Evolutionary conservation across 108 stramenopile genomes (phyloP).

Genomic region (Tribonema minus): DNA sequence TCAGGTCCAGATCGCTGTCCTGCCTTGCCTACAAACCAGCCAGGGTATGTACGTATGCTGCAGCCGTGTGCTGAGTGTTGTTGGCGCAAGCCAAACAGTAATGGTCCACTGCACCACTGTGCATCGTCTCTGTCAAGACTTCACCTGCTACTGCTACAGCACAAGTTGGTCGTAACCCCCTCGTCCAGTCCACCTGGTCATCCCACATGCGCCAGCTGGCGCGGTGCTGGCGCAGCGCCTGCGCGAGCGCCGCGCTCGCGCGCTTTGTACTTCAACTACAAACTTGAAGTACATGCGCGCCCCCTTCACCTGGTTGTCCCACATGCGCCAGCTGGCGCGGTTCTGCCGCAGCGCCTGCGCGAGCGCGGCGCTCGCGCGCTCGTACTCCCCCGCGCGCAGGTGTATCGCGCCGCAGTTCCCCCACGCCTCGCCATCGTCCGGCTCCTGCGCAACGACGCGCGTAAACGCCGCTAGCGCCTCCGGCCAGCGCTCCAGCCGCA

Average conservation of each 20-base stretch:
- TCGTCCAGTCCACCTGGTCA: conserved; percentile 14
- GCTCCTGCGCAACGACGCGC: conserved; percentile 84
- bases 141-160: no score
- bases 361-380: conserved; percentile 7
- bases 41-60: no score
- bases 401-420: conserved; percentile 31
- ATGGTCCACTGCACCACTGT: no score
- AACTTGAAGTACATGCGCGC: no score
- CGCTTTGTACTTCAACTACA: no score
- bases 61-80: no score
- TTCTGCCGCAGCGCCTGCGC: conserved; percentile 21
- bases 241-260: conserved; percentile 1
- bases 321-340: conserved; percentile 37
- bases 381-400: conserved; percentile 26
- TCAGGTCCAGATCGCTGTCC: no score
- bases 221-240: conserved; percentile 15
- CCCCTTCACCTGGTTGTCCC: conserved; percentile 37
- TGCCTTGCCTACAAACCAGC: no score
- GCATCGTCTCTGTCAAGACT: no score
- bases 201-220: conserved; percentile 38
- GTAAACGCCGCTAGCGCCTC: conserved; percentile 78
- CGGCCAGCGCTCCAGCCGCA: conserved; percentile 80
- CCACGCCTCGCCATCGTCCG: conserved; percentile 68
- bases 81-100: no score
- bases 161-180: no score